Percentiles rank a stretch among this genome's conserved stretches.
Conservation (phyloP, 2,329 filamentous ascomycete species). For the Claviceps sp. region DNA sequence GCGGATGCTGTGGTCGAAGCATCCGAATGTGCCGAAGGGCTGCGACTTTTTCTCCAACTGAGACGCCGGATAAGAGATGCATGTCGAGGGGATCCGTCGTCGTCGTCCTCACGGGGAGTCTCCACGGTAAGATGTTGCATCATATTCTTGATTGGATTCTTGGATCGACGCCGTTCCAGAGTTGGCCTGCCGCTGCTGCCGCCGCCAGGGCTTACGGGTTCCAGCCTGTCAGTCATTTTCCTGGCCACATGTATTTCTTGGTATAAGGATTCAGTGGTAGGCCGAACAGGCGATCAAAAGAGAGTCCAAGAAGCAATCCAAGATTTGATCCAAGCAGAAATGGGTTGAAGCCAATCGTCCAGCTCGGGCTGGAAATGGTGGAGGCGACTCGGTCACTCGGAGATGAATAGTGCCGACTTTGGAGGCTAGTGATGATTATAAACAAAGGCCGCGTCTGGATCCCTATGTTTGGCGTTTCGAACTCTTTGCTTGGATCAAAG, state of each 20-base stretch:
- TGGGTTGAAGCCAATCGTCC: background rate
- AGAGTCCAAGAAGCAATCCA: too few species aligned
- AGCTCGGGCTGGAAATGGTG: background rate
- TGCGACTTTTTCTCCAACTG: slow-evolving; percentile 23
- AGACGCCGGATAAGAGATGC: slow-evolving; percentile 22
- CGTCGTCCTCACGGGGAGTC: slow-evolving; percentile 15
- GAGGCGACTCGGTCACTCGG: background rate
- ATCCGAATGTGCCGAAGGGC: slow-evolving; percentile 22
- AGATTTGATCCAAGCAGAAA: background rate
- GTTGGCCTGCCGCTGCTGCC: slow-evolving; percentile 12
- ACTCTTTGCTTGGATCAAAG: background rate
- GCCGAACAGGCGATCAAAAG: background rate
- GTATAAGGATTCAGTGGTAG: background rate
- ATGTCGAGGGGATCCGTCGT: slow-evolving; percentile 15
- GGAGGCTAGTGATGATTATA: background rate
- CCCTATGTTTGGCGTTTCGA: background rate
- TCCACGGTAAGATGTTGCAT: slow-evolving; percentile 25
- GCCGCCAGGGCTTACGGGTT: slow-evolving; percentile 12
- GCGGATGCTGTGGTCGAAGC: slow-evolving; percentile 8
- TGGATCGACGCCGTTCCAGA: slow-evolving; percentile 19
- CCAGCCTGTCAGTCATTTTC: slow-evolving; percentile 16
- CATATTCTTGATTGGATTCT: slow-evolving; percentile 23
- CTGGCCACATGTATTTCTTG: background rate
- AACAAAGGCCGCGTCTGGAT: background rate
- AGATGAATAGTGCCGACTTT: background rate